A percentile compares a stretch with the other conserved stretches of the same genome.
Evolutionary conservation across 202 grass and related monocot genomes (phyloP).

Genomic region (Saccharum hybrid): DNA sequence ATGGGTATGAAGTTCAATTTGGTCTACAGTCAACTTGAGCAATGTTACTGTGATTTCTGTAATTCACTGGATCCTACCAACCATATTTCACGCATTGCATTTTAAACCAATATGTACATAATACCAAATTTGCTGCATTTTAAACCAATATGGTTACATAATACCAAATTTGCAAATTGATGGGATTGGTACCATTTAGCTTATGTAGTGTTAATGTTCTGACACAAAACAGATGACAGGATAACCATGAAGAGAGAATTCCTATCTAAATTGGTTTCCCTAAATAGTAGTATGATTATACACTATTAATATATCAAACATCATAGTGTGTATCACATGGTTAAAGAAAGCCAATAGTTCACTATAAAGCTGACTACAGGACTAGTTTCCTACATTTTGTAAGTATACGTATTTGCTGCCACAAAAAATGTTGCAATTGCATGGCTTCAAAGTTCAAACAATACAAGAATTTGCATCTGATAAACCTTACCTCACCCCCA

Average conservation of each 20-base stretch:
- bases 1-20: constrained; percentile 11
- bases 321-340: constrained; percentile 17
- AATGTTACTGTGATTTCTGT: constrained; percentile 17
- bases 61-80: constrained; percentile 9
- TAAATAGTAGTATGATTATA: constrained; percentile 2
- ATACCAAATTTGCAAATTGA: constrained; percentile 6
- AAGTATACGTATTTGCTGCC: background rate
- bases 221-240: constrained; percentile 27
- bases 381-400: background rate
- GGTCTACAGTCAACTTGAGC: constrained; percentile 22
- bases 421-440: background rate
- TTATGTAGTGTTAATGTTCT: background rate
- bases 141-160: too few species aligned
- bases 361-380: background rate
- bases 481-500: constrained; percentile 91
- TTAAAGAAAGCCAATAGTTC: constrained; percentile 8
- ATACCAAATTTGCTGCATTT: too few species aligned
- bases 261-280: constrained; percentile 18
- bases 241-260: constrained; percentile 14
- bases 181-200: background rate
- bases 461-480: constrained; percentile 33
- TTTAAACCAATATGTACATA: background rate
- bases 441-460: background rate
- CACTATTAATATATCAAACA: background rate
- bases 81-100: background rate